These are phyloP conservation scores for Aureobasidium namibiae DNA, from an alignment of 2,329 filamentous ascomycete genomes.

Conservation along the genomic window DNA sequence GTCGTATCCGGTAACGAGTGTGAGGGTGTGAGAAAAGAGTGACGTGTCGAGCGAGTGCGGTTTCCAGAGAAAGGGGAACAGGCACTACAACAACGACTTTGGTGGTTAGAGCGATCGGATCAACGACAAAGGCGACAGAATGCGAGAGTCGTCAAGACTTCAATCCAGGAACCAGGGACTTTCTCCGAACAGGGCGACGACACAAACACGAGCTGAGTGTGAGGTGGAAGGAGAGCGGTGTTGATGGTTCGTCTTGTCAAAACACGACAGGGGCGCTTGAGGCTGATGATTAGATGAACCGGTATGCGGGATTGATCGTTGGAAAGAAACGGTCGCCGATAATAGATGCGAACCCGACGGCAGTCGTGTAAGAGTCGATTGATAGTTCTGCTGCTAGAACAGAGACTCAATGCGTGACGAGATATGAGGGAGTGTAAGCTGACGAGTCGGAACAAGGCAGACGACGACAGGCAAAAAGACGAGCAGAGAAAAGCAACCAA, in stretches of 20 bases:
- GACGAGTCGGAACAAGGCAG: neutral
- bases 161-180: slow-evolving; percentile 1
- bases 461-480: neutral
- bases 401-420: neutral
- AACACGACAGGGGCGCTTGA: slow-evolving; percentile 5
- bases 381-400: neutral
- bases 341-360: neutral
- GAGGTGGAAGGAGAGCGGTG: neutral
- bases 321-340: slow-evolving; percentile 5
- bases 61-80: neutral
- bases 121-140: neutral
- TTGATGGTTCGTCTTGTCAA: slow-evolving; percentile 6
- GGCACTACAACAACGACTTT: neutral
- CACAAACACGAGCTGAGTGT: slow-evolving; percentile 1
- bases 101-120: neutral
- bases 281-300: slow-evolving; percentile 4
- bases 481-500: neutral
- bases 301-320: neutral
- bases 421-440: neutral
- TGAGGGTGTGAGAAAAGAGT: slow-evolving; percentile 2
- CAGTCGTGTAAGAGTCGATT: neutral
- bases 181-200: neutral
- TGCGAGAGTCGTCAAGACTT: slow-evolving; percentile 4
- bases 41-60: slow-evolving; percentile 1
- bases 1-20: neutral